Base-by-base conservation (phyloP, 169 alveolate genomes). In the Condylostoma magnum region DNA sequence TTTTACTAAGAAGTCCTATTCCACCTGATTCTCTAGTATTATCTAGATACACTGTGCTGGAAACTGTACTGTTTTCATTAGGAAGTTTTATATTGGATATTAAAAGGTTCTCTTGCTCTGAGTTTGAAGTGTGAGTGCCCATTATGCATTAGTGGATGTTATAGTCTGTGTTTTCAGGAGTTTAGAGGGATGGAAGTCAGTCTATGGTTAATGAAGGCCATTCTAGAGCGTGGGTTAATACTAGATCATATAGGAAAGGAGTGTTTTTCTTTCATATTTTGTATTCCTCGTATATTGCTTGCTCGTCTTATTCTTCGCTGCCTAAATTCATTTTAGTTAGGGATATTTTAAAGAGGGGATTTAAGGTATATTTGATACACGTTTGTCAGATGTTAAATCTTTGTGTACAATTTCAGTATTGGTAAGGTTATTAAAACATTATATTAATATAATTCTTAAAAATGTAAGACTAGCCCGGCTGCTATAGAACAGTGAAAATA, bases 221-320 rank as follows among this genome's bases (percentile, higher is more conserved):
- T 47, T 93, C 96, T 27, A 95, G 84, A 15, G 94, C 93, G 74
- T 91, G 95, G 20, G 93, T 87, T 72, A 92, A 82, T 18, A 91
- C 77, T 20, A 93, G 82, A 80, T 95, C 97, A 78, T 95, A 95
- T 56, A 95, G 82, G 67, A 92, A 88, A 30, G 96, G 96, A 2
- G 97, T 86, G 76, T 94, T 93, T 74, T 95, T 94, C 83, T 94
- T 95, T 97, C 99, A 95, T 38, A 93, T 89, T 72, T 93, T 94
- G 52, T 94, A 92, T 72, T 95, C 96, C 69, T 95, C 97, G 33
- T 60, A 38, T 10, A 41, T 41, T 10, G 15, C 15, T 15, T 41
- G 48, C 15, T 41, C 48, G 6, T 60, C 71, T 38, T n/a, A 18
- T 36, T 60, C 71, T 18, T 60, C 71, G 8, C 34, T 38, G 30